These are phyloP conservation scores for Dendrocalamus latiflorus DNA, from an alignment of 202 grass and related monocot genomes.

Conservation along the genomic window DNA sequence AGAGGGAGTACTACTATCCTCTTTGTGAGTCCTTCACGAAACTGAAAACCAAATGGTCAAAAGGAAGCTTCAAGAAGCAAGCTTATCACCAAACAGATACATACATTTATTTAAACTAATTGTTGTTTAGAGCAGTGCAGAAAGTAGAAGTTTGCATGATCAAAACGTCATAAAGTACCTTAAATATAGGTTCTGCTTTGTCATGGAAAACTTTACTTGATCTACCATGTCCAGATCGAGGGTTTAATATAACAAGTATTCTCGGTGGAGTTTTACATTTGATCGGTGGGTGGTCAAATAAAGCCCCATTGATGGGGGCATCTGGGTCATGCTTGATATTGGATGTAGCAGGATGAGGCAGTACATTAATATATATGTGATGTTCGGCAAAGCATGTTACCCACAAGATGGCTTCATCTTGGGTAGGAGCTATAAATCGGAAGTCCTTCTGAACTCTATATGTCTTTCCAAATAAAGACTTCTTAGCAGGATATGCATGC, in stretches of 20 bases:
- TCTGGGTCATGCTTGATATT: constrained; percentile 55
- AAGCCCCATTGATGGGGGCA: constrained; percentile 38
- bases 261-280: constrained; percentile 70
- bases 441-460: constrained; percentile 63
- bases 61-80: not conserved
- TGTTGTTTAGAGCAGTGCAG: not conserved
- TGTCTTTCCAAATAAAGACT: constrained; percentile 64
- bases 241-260: constrained; percentile 96
- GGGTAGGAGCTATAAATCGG: constrained; percentile 67
- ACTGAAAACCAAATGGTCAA: not conserved
- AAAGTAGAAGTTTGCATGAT: not conserved
- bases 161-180: constrained; percentile 47
- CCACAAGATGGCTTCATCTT: constrained; percentile 75
- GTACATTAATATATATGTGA: constrained; percentile 67
- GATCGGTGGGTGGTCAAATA: constrained; percentile 71
- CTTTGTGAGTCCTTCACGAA: not conserved
- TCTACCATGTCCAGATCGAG: constrained; percentile 89
- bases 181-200: constrained; percentile 96
- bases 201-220: constrained; percentile 91
- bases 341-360: constrained; percentile 49
- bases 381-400: constrained; percentile 89
- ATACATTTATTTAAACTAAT: not conserved
- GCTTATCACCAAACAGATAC: not conserved
- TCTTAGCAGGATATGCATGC: constrained; percentile 75
- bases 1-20: not conserved